Evolutionary conservation across 805 yeast species (phyloP), one percentile per base, ranked within the genome.

Genomic region (Cyberlindnera mycetangii): DNA sequence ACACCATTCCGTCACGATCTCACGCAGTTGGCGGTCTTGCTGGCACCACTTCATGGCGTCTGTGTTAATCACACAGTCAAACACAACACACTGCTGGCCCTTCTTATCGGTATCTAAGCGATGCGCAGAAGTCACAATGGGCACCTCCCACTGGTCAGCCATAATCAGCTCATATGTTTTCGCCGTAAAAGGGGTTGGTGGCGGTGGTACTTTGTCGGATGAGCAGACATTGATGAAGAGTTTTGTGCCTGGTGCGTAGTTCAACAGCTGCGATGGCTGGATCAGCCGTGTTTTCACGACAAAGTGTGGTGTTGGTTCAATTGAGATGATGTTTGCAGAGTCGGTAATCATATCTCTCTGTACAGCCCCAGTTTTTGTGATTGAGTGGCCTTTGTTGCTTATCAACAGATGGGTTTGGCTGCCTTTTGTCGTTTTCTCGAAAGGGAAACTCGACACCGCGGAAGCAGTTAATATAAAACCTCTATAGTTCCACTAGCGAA

Each of bases 131-230:
- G 87, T 79, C 2, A 85, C 74, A 2, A 90, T 78, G 1, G 97
- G 97, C 2, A 89, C 83, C 47, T 85, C 89, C 96, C 96, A 89
- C 56, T 83, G 72, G 55, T 81, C 81, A 30, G 78, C 79, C 64
- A 81, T 76, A 18, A 85, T 81, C 40, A 79, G 62, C 1, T 83
- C 81, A 54, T 81, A 81, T 2, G 87, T 79, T 3, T 68, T 61
- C 31, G 68, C 72, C 30, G 75, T 72, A 55, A 83, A 85, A 2
- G 63, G 62, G 3, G 59, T 55, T 8, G 54, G 75, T 0, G 96
- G 95, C 20, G 68, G 56, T 4, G 95, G 95, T 0, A 89, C 82
- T 21, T 74, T 69, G 2, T 65, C 57, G 54, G 83, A 82, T 18
- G 81, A 76, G 59, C 96, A 86, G 0, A 89, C 69, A 61, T 90